Conservation (phyloP, 106 monocot genomes). For the Narthecium ossifragum region DNA sequence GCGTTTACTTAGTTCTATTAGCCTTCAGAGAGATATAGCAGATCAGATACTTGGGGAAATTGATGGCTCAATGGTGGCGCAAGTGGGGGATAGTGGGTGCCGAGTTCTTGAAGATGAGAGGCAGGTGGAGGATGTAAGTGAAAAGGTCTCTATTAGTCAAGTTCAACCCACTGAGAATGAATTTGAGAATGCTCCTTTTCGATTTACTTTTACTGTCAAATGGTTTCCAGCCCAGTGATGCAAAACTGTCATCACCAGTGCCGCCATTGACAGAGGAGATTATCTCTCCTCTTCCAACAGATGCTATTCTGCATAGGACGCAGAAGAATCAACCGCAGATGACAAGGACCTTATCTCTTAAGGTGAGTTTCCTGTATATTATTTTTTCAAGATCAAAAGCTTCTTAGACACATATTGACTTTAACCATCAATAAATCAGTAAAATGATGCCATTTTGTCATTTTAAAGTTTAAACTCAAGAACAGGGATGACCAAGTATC, state of each 20-base stretch:
- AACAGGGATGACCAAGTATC: too few species aligned
- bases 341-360: constrained; percentile 3
- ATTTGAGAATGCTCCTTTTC: constrained; percentile 3
- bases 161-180: constrained; percentile 10
- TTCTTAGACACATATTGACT: too few species aligned
- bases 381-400: background rate
- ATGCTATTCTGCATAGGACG: constrained; percentile 17
- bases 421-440: too few species aligned
- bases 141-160: background rate
- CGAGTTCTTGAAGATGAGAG: constrained; percentile 15
- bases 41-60: constrained; percentile 39
- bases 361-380: constrained; percentile 4
- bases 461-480: too few species aligned
- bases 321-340: constrained; percentile 23
- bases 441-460: too few species aligned
- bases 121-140: constrained; percentile 4
- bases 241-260: background rate
- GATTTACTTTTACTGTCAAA: constrained; percentile 9
- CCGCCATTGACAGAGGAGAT: constrained; percentile 12
- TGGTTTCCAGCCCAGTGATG: background rate
- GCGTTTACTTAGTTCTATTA: constrained; percentile 31
- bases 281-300: constrained; percentile 25
- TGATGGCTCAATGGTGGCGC: constrained; percentile 40
- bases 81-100: constrained; percentile 52
- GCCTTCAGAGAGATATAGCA: constrained; percentile 31